Base-by-base conservation (phyloP, 768 basidiomycete species). In the Pisolithus albus region DNA sequence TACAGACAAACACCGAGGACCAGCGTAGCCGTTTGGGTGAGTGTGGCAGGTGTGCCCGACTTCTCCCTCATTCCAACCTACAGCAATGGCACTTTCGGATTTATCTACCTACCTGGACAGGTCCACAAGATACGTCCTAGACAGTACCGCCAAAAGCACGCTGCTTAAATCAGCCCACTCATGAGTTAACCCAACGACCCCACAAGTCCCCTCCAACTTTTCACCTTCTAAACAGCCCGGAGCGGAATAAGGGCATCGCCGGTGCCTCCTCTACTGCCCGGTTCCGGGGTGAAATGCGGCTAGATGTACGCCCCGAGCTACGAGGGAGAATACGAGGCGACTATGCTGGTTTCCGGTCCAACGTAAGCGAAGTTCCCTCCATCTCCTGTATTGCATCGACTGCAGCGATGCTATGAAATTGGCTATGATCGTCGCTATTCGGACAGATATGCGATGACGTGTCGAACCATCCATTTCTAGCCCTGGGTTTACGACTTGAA, bases 341-440 rank as follows among this genome's bases (percentile, higher is more conserved):
- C 0, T 98, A 95, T 67, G 90, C 92, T 15, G 94, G 91, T 16
- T 90, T 97, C 64, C 73, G 91, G 56, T 95, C 84, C 64, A 87
- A 84, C 75, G 92, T 88, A 50, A 53, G 7, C 13, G 11, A 34
- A 34, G 11, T 34, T 24, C 5, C 18, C 46, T 26, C 47, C 47
- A 7, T 26, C 18, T 46, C 43, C 19, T 18, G 24, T 2, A 54
- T 11, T 8, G 30, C 24, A 4, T 15, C 9, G 7, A 28, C 21
- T n/a, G 16, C 11, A n/a, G 11, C n/a, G 37, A 36, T 39, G 48
- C 50, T 7, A 40, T 36, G 19, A 23, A 50, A n/a, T 7, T 52
- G 92, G 86, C 70, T 75, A 23, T 77, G 90, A 19, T 78, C 88
- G n/a, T 86, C 89, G 15, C 61, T 97, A 24, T 96, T 96, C 56